These are phyloP conservation scores for Exophiala bonariae DNA, from an alignment of 2,329 filamentous ascomycete genomes.

Conservation along the genomic window DNA sequence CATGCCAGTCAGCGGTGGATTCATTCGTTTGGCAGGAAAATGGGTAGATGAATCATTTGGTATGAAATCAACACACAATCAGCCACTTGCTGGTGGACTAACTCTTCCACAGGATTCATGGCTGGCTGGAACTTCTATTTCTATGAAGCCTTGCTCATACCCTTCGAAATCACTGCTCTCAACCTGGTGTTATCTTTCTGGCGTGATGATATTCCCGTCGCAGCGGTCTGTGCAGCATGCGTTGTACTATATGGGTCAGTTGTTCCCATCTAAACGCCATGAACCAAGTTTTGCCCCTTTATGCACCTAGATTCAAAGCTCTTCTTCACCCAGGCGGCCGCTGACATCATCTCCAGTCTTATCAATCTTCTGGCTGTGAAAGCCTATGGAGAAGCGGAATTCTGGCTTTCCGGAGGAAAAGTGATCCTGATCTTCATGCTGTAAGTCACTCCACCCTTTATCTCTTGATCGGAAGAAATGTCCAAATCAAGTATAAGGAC, in stretches of 20 bases:
- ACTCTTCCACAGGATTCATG: constrained; percentile 32
- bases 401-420: constrained; percentile 70
- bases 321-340: no score
- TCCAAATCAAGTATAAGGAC: no score
- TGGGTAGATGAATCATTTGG: constrained; percentile 49
- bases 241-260: constrained; percentile 40
- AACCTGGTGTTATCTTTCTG: constrained; percentile 43
- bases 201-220: constrained; percentile 39
- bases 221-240: constrained; percentile 37
- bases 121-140: constrained; percentile 51
- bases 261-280: constrained; percentile 7
- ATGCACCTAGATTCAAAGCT: no score
- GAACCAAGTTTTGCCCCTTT: constrained; percentile 4
- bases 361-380: constrained; percentile 69
- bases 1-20: constrained; percentile 42
- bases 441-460: constrained; percentile 13
- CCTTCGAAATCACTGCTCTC: constrained; percentile 44
- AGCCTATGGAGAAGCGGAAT: constrained; percentile 67
- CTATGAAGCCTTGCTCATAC: constrained; percentile 41
- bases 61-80: no score
- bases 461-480: no score
- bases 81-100: no score
- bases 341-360: constrained; percentile 31
- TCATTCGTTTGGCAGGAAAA: constrained; percentile 42
- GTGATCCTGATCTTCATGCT: constrained; percentile 33